These are phyloP conservation scores for Coemansia sp. DNA, from an alignment of 192 early-diverging fungal genomes.

Conservation along the genomic window DNA sequence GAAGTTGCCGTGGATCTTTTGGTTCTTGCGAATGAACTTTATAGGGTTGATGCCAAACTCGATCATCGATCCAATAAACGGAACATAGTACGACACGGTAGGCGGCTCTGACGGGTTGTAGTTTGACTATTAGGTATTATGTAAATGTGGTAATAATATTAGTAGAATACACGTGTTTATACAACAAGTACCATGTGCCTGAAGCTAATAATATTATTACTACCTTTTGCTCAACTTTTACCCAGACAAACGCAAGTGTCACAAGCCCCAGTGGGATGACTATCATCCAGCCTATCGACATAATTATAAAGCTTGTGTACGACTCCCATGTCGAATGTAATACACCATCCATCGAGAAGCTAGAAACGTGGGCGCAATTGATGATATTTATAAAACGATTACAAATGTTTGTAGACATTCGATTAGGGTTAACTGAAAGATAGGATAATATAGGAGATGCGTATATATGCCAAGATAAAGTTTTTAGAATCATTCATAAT, in stretches of 20 bases:
- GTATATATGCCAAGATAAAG: background rate
- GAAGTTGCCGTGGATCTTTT: constrained; percentile 82
- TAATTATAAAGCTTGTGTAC: background rate
- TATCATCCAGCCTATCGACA: background rate
- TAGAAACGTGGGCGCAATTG: too few relatives aligned
- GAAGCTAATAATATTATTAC: background rate
- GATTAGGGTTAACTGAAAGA: background rate
- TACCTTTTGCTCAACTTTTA: constrained; percentile 48
- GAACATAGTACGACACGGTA: constrained; percentile 74
- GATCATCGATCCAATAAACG: constrained; percentile 86
- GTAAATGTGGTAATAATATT: background rate
- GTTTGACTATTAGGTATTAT: background rate
- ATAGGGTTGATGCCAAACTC: constrained; percentile 88
- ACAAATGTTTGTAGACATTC: background rate
- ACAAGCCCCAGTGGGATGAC: constrained; percentile 15
- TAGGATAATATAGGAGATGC: background rate
- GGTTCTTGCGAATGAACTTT: constrained; percentile 81
- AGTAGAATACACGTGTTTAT: background rate
- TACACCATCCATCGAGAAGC: background rate
- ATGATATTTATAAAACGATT: too few relatives aligned
- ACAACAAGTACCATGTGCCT: background rate
- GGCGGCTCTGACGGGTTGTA: constrained; percentile 65
- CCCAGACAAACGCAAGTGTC: constrained; percentile 39
- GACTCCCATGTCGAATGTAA: background rate
- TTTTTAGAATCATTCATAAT: background rate